These are phyloP conservation scores for Lachancea dasiensis DNA, from an alignment of 805 yeast genomes.

Conservation along the genomic window DNA sequence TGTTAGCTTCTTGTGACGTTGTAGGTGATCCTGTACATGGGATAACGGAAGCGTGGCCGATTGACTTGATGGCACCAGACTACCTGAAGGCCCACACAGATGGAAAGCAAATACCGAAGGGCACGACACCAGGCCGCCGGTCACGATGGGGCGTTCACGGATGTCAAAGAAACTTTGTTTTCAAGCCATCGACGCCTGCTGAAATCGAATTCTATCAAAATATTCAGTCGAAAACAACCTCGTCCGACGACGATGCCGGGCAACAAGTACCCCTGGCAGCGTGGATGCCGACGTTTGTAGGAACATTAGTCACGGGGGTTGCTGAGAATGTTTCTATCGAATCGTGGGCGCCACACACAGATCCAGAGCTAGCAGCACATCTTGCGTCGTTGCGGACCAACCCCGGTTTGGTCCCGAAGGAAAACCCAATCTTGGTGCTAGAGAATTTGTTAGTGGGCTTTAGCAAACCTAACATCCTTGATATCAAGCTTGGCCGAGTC, in stretches of 20 bases:
- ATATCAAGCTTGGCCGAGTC: constrained; percentile 71
- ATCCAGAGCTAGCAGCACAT: not conserved
- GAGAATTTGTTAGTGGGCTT: constrained; percentile 64
- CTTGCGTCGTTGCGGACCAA: not conserved
- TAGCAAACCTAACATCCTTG: constrained; percentile 64
- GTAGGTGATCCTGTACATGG: no score
- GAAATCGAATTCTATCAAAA: constrained; percentile 71
- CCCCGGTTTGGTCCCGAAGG: not conserved
- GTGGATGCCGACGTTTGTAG: constrained; percentile 30
- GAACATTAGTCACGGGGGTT: constrained; percentile 24
- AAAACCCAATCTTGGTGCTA: constrained; percentile 44
- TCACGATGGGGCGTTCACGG: constrained; percentile 71
- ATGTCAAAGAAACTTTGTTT: constrained; percentile 60
- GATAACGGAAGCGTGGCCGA: no score
- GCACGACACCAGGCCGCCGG: constrained; percentile 79
- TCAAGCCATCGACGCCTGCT: constrained; percentile 57
- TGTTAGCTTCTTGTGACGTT: no score
- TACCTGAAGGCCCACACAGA: no score
- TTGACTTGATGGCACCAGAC: no score
- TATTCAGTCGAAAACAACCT: constrained; percentile 15
- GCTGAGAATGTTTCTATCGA: constrained; percentile 1
- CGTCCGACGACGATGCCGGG: constrained; percentile 14
- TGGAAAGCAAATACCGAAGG: not conserved
- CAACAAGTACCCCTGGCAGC: constrained; percentile 22
- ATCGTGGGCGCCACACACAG: not conserved